Percentiles rank a stretch among this genome's conserved stretches.
Evolutionary conservation across 352 stramenopile genomes (phyloP).

Genomic region (Phytophthora megakarya): DNA sequence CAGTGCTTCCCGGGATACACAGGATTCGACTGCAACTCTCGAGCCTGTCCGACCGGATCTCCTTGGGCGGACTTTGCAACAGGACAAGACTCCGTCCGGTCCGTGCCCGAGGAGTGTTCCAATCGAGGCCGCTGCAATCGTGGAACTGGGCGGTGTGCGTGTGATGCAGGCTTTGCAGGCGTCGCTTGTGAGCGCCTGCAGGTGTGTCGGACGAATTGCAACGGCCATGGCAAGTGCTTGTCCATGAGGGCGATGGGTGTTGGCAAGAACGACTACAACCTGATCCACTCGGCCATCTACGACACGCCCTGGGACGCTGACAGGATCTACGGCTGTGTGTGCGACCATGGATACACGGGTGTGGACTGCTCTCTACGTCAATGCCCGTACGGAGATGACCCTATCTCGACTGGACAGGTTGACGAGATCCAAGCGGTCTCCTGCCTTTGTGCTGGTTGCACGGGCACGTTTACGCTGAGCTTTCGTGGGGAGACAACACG

Average conservation of each 20-base stretch:
- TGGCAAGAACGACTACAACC: constrained; percentile 65
- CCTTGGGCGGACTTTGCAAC: constrained; percentile 66
- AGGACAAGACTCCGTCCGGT: constrained; percentile 48
- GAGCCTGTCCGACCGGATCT: constrained; percentile 70
- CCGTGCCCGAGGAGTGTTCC: constrained; percentile 61
- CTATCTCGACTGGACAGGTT: constrained; percentile 67
- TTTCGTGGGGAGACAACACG: constrained; percentile 63
- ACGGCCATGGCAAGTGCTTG: constrained; percentile 88
- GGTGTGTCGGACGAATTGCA: constrained; percentile 88
- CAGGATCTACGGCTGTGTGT: constrained; percentile 86
- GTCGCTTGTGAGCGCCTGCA: constrained; percentile 63
- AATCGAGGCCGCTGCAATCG: constrained; percentile 81
- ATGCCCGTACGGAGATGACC: constrained; percentile 90
- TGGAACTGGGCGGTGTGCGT: constrained; percentile 75
- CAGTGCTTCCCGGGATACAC: constrained; percentile 84
- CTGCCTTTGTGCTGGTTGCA: constrained; percentile 65
- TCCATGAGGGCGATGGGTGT: constrained; percentile 65
- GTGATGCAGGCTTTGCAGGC: constrained; percentile 75
- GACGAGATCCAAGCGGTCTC: constrained; percentile 83
- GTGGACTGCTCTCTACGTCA: constrained; percentile 82
- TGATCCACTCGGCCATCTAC: constrained; percentile 64
- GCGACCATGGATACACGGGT: constrained; percentile 89
- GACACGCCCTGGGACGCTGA: constrained; percentile 82
- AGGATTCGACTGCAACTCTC: constrained; percentile 86
- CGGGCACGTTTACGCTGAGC: constrained; percentile 64